These are phyloP conservation scores for Cystobasidium sp. DNA, from an alignment of 1,284 basidiomycete species.

Conservation along the genomic window DNA sequence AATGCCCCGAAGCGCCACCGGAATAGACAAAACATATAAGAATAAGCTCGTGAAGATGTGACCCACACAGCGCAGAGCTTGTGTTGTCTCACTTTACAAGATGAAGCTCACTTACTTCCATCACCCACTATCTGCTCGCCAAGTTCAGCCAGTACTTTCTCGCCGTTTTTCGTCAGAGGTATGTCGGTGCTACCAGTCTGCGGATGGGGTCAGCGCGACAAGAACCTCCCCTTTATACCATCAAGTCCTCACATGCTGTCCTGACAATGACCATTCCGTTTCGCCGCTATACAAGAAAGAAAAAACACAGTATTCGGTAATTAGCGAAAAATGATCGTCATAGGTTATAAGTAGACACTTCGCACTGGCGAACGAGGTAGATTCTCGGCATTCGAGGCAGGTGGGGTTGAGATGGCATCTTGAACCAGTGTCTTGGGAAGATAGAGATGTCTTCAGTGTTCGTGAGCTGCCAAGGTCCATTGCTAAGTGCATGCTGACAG, in stretches of 20 bases:
- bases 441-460: not conserved
- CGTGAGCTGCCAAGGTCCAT: not conserved
- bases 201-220: not conserved
- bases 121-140: slow-evolving; percentile 72
- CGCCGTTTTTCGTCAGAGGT: slow-evolving; percentile 77
- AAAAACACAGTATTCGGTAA: no score
- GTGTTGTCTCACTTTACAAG: no score
- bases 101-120: slow-evolving; percentile 66
- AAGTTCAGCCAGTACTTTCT: slow-evolving; percentile 69
- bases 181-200: slow-evolving; percentile 88
- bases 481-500: not conserved
- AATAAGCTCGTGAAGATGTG: no score
- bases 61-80: no score
- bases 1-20: not conserved
- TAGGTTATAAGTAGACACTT: not conserved
- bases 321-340: not conserved
- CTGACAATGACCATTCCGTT: slow-evolving; percentile 39
- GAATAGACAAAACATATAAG: not conserved
- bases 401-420: slow-evolving; percentile 41
- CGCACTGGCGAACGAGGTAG: slow-evolving; percentile 39
- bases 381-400: slow-evolving; percentile 42
- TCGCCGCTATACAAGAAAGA: slow-evolving; percentile 13
- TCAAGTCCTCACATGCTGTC: slow-evolving; percentile 23
- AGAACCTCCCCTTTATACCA: not conserved
- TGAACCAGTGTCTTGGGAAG: not conserved